Evolutionary conservation across 805 yeast genomes (phyloP).

Genomic region (Komagataella pastoris): DNA sequence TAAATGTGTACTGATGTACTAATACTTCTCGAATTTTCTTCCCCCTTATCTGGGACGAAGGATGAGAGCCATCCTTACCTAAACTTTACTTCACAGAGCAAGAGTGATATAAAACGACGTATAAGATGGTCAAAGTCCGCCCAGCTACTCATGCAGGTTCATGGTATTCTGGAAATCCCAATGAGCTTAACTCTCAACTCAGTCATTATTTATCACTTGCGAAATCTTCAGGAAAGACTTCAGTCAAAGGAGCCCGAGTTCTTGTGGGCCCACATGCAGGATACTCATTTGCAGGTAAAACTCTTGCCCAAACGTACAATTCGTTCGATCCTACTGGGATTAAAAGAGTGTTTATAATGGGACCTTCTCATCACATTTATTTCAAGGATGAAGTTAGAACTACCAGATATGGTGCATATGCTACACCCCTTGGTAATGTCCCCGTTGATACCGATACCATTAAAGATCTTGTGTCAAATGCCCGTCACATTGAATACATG

Average conservation of each 20-base stretch:
- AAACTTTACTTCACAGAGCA: not conserved
- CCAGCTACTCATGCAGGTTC: slow-evolving; percentile 84
- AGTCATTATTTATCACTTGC: slow-evolving; percentile 28
- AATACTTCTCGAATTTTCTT: not conserved
- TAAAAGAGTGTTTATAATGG: slow-evolving; percentile 64
- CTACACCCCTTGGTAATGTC: slow-evolving; percentile 75
- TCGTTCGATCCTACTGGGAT: slow-evolving; percentile 48
- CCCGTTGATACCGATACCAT: slow-evolving; percentile 44
- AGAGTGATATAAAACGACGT: not conserved
- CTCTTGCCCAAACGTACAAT: slow-evolving; percentile 66
- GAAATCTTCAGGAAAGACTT: slow-evolving; percentile 15
- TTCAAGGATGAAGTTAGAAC: slow-evolving; percentile 47
- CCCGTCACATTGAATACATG: slow-evolving; percentile 42
- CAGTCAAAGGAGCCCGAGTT: slow-evolving; percentile 30
- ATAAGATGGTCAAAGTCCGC: slow-evolving; percentile 3
- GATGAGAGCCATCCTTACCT: not conserved
- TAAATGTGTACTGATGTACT: not conserved
- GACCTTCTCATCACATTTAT: slow-evolving; percentile 89
- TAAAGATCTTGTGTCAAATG: slow-evolving; percentile 18
- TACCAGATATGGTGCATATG: slow-evolving; percentile 39
- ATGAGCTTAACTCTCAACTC: slow-evolving; percentile 35
- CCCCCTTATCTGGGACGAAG: not conserved
- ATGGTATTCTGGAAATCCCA: slow-evolving; percentile 56
- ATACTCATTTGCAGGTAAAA: slow-evolving; percentile 64
- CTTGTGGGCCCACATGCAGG: slow-evolving; percentile 82